Evolutionary conservation across 768 basidiomycete genomes (phyloP).

Genomic region (Amylocystis lapponica): DNA sequence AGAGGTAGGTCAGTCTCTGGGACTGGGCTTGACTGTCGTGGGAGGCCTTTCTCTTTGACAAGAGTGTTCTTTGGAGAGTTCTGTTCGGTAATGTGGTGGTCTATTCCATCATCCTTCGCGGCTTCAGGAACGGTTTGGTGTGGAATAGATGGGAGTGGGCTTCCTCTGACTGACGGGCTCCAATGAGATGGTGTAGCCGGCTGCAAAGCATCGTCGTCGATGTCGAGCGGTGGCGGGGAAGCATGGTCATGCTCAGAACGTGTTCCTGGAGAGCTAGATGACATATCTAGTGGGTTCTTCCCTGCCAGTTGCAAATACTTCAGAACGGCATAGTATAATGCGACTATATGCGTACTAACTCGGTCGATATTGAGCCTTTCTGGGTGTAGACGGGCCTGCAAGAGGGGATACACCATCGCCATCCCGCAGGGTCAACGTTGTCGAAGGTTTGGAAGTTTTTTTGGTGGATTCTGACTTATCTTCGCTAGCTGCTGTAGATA

Average conservation of each 20-base stretch:
- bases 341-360: not conserved
- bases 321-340: not conserved
- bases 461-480: not conserved
- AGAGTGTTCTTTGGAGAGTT: not conserved
- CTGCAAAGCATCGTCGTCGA: not conserved
- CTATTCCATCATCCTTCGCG: not conserved
- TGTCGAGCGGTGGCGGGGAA: not conserved
- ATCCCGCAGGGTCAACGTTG: not conserved
- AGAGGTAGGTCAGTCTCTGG: not conserved
- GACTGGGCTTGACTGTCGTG: not conserved
- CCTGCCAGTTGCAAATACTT: not conserved
- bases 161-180: slow-evolving; percentile 12
- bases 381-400: not conserved
- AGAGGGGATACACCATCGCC: not conserved
- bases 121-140: not conserved
- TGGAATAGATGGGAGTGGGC: not conserved
- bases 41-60: not conserved
- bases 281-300: not conserved
- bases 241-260: no score
- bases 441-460: not conserved
- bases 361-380: not conserved
- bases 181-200: slow-evolving; percentile 12
- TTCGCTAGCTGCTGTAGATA: not conserved
- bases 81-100: not conserved
- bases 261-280: not conserved